Conservation (phyloP, 345 rosid genomes). For the Barbarea vulgaris region DNA sequence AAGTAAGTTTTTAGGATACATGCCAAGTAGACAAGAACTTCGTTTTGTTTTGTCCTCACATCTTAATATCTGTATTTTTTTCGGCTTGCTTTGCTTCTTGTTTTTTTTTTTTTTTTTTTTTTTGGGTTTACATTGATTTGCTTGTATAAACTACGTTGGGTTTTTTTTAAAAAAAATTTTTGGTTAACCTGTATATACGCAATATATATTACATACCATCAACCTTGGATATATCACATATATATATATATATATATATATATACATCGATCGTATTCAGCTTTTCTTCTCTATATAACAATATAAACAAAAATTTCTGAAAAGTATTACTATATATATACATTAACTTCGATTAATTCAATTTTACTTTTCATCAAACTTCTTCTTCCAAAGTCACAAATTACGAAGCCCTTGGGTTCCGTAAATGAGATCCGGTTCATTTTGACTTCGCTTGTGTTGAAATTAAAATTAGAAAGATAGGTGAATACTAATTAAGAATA, state of each 20-base stretch:
- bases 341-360: not conserved
- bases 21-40: slow-evolving; percentile 3
- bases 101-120: not conserved
- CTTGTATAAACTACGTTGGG: not conserved
- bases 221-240: not conserved
- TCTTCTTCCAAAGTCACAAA: not conserved
- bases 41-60: not conserved
- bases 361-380: not conserved
- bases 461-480: not conserved
- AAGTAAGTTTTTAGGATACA: slow-evolving; percentile 38
- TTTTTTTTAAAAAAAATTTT: not conserved
- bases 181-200: not conserved
- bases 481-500: not conserved
- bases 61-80: not conserved
- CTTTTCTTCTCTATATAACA: not conserved
- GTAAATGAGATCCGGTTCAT: slow-evolving; percentile 11
- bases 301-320: not conserved
- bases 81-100: slow-evolving; percentile 2
- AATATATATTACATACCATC: slow-evolving; percentile 4
- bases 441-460: slow-evolving; percentile 6
- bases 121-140: not conserved
- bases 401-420: slow-evolving; percentile 11
- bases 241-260: not conserved
- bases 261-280: not conserved
- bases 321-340: not conserved